A percentile compares a stretch with the other conserved stretches of the same genome.
Evolutionary conservation across 148 eudicot species (phyloP).

Genomic region (Talinum fruticosum): DNA sequence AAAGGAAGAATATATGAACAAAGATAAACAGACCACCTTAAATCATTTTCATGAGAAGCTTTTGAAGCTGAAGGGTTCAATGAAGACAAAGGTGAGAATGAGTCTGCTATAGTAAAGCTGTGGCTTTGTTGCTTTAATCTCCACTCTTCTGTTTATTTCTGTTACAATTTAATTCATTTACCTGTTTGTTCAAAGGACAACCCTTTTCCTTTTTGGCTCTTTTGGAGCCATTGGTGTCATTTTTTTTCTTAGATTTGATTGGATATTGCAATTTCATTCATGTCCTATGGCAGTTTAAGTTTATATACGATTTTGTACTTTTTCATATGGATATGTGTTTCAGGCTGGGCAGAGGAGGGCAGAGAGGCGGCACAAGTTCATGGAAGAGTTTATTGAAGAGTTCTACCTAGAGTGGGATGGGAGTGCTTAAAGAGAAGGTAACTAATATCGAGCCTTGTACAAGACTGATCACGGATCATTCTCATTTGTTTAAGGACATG

Average conservation of each 20-base stretch:
- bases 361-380: conserved; percentile 84
- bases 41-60: conserved; percentile 99
- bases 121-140: not conserved
- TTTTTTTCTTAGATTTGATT: not conserved
- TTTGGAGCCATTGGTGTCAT: not conserved
- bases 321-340: conserved; percentile 4
- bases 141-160: not conserved
- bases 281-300: not conserved
- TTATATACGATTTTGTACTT: not conserved
- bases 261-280: not conserved
- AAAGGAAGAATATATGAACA: conserved; percentile 77
- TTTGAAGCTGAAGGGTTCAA: conserved; percentile 74
- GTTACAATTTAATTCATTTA: not conserved
- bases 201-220: not conserved
- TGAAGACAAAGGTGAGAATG: conserved; percentile 78
- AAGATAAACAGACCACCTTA: conserved; percentile 78
- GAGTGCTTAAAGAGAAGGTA: conserved; percentile 43
- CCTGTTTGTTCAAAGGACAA: not conserved
- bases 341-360: conserved; percentile 91
- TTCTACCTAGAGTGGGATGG: conserved; percentile 90
- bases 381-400: conserved; percentile 83
- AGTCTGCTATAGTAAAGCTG: not conserved
- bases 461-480: not conserved
- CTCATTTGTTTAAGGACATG: not conserved
- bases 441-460: not conserved